Evolutionary conservation across 225 moss, liverwort and hornwort species (phyloP).

Genomic region (Takakia lepidozioides): DNA sequence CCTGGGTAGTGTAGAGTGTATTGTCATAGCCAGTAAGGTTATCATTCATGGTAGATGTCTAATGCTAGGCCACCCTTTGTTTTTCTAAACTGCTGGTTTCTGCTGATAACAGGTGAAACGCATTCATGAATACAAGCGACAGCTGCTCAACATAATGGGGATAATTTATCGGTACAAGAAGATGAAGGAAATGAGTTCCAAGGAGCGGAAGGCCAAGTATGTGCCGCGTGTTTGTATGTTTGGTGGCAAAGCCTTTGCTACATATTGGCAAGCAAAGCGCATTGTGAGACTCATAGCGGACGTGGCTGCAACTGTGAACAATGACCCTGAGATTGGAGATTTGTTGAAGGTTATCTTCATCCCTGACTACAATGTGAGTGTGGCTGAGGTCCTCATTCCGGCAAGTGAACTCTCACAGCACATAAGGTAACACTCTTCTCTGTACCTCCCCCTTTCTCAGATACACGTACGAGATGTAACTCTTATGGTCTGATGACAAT

Average conservation of each 20-base stretch:
- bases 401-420: conserved; percentile 91
- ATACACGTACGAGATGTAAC: no score
- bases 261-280: conserved; percentile 81
- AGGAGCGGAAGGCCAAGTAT: conserved; percentile 65
- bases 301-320: conserved; percentile 65
- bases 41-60: no score
- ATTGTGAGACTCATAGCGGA: conserved; percentile 86
- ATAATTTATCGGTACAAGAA: conserved; percentile 82
- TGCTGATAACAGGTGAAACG: conserved; percentile 82
- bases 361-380: conserved; percentile 94
- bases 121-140: conserved; percentile 96
- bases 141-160: conserved; percentile 93
- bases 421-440: conserved; percentile 53
- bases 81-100: no score
- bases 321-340: conserved; percentile 82
- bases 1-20: no score
- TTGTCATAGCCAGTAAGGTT: no score
- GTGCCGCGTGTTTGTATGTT: conserved; percentile 90
- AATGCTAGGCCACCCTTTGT: no score
- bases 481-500: no score
- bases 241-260: conserved; percentile 98
- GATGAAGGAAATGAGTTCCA: conserved; percentile 75
- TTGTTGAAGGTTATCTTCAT: conserved; percentile 85
- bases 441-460: no score
- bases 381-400: conserved; percentile 93